A percentile compares a stretch with the other conserved stretches of the same genome.
Evolutionary conservation across 768 basidiomycete genomes (phyloP).

Genomic region (Termitomyces sp.): DNA sequence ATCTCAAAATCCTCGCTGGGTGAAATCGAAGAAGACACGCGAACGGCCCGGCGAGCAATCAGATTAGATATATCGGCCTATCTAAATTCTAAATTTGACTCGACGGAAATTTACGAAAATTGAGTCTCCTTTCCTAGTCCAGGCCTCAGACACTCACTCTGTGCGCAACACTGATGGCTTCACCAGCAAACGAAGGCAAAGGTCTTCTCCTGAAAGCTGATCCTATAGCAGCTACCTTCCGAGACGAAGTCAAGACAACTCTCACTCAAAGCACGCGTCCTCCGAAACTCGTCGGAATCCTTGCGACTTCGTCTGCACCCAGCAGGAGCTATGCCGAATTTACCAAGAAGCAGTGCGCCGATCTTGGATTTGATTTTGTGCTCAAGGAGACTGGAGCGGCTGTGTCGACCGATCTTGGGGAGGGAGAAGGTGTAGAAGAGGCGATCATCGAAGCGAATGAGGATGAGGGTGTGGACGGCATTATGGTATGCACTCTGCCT

Average conservation of each 20-base stretch:
- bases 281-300: conserved; percentile 87
- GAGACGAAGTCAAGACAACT: conserved; percentile 59
- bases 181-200: conserved; percentile 41
- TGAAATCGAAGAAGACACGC: too few relatives aligned
- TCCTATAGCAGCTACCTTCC: conserved; percentile 66
- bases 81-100: conserved; percentile 8
- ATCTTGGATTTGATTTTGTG: conserved; percentile 84
- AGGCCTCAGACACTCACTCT: neutral
- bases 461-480: conserved; percentile 80
- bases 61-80: conserved; percentile 9
- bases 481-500: conserved; percentile 69
- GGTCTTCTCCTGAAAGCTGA: conserved; percentile 81
- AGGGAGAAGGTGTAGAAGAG: conserved; percentile 92
- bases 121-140: neutral
- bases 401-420: conserved; percentile 49
- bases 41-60: neutral
- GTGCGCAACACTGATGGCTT: conserved; percentile 17
- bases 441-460: conserved; percentile 95
- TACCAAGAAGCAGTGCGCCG: conserved; percentile 87
- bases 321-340: conserved; percentile 87
- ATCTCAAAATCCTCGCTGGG: neutral
- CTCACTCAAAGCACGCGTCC: conserved; percentile 34
- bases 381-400: conserved; percentile 71
- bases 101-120: conserved; percentile 8
- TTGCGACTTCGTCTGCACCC: conserved; percentile 79